Base-by-base conservation (phyloP, 139 green algal genomes). In the Chlamydomonas asymmetrica region DNA sequence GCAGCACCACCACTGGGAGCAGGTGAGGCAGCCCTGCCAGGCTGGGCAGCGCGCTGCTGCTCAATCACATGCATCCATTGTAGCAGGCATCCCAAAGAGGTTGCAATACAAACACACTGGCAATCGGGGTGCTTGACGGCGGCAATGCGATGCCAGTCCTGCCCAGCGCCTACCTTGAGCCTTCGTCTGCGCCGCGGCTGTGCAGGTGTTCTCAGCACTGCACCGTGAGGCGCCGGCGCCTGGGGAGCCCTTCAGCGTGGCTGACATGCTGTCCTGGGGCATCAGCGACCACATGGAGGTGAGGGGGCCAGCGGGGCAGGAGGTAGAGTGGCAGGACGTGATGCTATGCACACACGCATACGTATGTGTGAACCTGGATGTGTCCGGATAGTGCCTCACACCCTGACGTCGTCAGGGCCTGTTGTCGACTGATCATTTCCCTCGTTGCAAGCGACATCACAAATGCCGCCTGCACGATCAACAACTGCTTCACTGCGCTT, bases 1-100 rank as follows among this genome's bases (percentile, higher is more conserved):
- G 56, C 78, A 89, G 80, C 59, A 49, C 1, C 81, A 84, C 67
- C 87, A 91, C 84, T 91, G 84, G 84, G 50, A 40, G 20, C 63
- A 77, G 22, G 76, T 90, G 16, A 75, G 69, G 4, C 66, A 50
- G n/a, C n/a, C n/a, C n/a, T n/a, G n/a, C n/a, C n/a, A n/a, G n/a
- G n/a, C n/a, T n/a, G n/a, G n/a, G n/a, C n/a, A n/a, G n/a, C n/a
- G n/a, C n/a, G n/a, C n/a, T n/a, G n/a, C n/a, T n/a, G n/a, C n/a
- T n/a, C n/a, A n/a, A n/a, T n/a, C n/a, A n/a, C n/a, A n/a, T n/a
- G n/a, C n/a, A n/a, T 63, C 18, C 56, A 23, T 63, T 25, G 56
- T 63, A 34, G 56, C 16, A 13, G 22, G 8, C 23, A 29, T 25
- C 32, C 16, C 25, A 8, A 63, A 27, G 13, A 29, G 56, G 56